Base-by-base conservation (phyloP, 139 green algal genomes). In the Chlamydomonas schloesseri region DNA sequence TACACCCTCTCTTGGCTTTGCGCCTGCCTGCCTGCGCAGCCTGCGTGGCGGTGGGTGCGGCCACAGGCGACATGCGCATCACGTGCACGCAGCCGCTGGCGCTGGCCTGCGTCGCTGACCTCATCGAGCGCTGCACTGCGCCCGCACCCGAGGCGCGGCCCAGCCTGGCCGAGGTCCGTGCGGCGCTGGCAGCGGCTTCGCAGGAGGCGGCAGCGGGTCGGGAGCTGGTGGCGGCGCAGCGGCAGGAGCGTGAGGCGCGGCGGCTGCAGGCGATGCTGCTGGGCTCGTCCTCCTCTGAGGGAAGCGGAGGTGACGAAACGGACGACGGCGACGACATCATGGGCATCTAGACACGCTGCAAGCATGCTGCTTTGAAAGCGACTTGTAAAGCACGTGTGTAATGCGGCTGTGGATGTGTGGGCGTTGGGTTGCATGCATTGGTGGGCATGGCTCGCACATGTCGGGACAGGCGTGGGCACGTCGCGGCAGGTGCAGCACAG, bases 21-120 rank as follows among this genome's bases (percentile, higher is more conserved):
- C n/a, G n/a, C n/a, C n/a, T n/a, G n/a, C n/a, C n/a, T n/a, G n/a
- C 64, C 64, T 14, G 11, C 42, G 50, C 75, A 82, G 75, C 57
- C 58, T 71, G 57, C 33, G 75, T 82, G 9, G 75, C 57, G 34
- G 75, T 82, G 57, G 75, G 75, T 34, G 23, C 36, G 9, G 75
- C 57, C 5, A 82, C 75, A 0, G 75, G 75, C 9, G 75, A 82
- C 29, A 34, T 82, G 34, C 75, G 58, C n/a, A 11, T 82, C 29
- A 9, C 9, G 18, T 82, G 75, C 47, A 58, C 34, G 14, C 34
- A 28, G 60, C 26, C 74, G 24, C 53, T 58, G 71, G 37, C 71
- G 53, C 57, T 71, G 26, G 33, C 75, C 29, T 31, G 23, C 75
- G 50, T 82, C 28, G 23, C 57, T 0, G 33, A 11, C 33, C 34